Percentiles rank a stretch among this genome's conserved stretches.
These are phyloP conservation scores for Nyctanthes arbortristis DNA, from an alignment of 257 asterid genomes.

Conservation along the genomic window DNA sequence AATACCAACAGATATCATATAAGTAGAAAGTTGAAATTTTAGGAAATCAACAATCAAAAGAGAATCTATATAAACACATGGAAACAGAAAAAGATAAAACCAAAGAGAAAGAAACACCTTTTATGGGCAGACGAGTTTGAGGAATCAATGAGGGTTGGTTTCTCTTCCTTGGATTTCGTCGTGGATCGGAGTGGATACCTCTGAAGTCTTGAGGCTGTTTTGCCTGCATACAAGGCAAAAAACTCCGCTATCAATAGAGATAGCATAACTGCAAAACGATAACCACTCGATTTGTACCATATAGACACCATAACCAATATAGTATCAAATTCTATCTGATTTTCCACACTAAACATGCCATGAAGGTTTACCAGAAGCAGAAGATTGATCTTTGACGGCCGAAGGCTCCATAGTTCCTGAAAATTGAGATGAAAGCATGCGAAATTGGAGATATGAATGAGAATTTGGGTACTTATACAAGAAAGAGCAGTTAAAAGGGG, in stretches of 20 bases:
- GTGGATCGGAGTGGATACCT: slow-evolving; percentile 93
- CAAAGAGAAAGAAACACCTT: slow-evolving; percentile 33
- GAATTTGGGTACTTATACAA: neutral
- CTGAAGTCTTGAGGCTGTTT: slow-evolving; percentile 66
- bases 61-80: neutral
- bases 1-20: no score
- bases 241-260: neutral
- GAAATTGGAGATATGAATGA: neutral
- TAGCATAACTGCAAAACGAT: neutral
- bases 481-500: no score
- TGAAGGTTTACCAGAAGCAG: slow-evolving; percentile 53
- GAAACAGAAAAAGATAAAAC: neutral
- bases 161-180: slow-evolving; percentile 58
- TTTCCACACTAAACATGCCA: neutral
- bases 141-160: slow-evolving; percentile 58
- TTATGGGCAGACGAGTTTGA: slow-evolving; percentile 55
- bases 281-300: slow-evolving; percentile 1
- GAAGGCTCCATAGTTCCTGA: slow-evolving; percentile 50
- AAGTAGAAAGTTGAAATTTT: no score
- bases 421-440: neutral
- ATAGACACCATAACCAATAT: neutral
- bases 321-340: neutral
- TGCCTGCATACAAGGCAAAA: slow-evolving; percentile 28
- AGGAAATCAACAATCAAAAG: neutral
- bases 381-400: slow-evolving; percentile 52